Conservation (phyloP, 768 basidiomycete species). For the Russula brevipes region DNA sequence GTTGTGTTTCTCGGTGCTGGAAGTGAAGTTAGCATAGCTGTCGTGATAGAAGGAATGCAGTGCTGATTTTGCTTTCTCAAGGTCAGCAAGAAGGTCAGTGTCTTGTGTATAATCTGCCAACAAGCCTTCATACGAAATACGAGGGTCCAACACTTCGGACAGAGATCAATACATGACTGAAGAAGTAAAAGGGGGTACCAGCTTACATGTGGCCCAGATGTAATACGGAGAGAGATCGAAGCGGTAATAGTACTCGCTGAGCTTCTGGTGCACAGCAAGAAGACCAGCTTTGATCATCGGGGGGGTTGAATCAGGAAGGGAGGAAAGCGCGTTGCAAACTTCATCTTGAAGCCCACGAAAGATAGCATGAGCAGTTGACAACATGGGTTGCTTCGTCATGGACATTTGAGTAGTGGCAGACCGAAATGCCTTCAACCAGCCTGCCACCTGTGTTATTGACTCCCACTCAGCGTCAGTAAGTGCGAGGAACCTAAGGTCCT, state of each 20-base stretch:
- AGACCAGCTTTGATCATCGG: not conserved
- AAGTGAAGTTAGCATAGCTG: not conserved
- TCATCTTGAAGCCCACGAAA: not conserved
- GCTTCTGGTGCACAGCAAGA: not conserved
- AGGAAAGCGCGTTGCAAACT: not conserved
- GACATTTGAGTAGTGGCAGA: not conserved
- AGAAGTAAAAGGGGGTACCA: not conserved
- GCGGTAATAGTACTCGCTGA: too few relatives aligned
- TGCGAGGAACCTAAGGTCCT: not conserved
- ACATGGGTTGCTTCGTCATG: not conserved
- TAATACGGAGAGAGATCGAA: not conserved
- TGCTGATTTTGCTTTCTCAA: not conserved
- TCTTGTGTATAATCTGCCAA: not conserved
- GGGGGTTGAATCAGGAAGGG: not conserved
- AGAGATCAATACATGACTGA: not conserved
- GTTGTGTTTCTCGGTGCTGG: not conserved
- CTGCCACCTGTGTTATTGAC: not conserved
- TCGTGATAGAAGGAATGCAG: not conserved
- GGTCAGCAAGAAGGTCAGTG: not conserved
- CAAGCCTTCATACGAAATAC: not conserved
- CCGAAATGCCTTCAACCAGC: not conserved
- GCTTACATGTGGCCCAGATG: not conserved
- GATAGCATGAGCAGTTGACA: not conserved
- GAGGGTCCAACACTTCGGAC: not conserved
- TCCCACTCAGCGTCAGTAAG: not conserved